Conservation (phyloP, 1,284 basidiomycete genomes). For the Golubevia pallescens region DNA sequence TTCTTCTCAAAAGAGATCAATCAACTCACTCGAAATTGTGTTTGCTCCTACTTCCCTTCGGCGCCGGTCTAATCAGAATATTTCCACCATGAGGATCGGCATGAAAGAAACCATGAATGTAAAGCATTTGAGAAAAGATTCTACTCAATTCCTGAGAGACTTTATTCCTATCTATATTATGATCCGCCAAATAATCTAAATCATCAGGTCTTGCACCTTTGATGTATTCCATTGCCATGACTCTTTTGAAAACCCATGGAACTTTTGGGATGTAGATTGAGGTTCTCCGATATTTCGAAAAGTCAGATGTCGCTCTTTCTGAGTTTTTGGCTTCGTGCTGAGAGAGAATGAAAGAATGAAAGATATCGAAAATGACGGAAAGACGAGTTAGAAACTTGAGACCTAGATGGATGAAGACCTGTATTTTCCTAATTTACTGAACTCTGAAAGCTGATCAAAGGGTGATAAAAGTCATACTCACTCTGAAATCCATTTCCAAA, state of each 20-base stretch:
- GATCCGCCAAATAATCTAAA: conserved; percentile 79
- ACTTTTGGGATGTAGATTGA: conserved; percentile 91
- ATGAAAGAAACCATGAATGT: conserved; percentile 78
- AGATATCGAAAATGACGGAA: neutral
- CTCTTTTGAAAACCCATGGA: conserved; percentile 80
- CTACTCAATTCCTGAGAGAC: conserved; percentile 77
- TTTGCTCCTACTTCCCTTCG: conserved; percentile 73
- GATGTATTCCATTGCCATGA: conserved; percentile 90
- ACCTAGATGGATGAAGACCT: neutral
- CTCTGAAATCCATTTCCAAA: conserved; percentile 87
- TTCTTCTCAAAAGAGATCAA: too few relatives aligned
- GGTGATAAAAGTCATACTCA: too few relatives aligned
- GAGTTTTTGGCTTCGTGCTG: conserved; percentile 88
- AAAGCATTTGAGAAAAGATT: conserved; percentile 95
- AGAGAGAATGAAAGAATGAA: too few relatives aligned
- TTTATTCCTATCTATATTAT: conserved; percentile 90
- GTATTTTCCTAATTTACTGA: too few relatives aligned
- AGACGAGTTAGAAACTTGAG: neutral
- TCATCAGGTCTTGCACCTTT: conserved; percentile 90
- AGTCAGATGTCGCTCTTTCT: conserved; percentile 75
- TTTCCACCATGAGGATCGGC: conserved; percentile 72
- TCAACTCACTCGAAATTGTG: conserved; percentile 96
- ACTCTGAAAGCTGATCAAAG: too few relatives aligned
- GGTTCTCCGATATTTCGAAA: conserved; percentile 66
- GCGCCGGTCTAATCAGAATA: conserved; percentile 82